These are phyloP conservation scores for Rosa persica DNA, from an alignment of 306 rosid genomes.

Conservation along the genomic window DNA sequence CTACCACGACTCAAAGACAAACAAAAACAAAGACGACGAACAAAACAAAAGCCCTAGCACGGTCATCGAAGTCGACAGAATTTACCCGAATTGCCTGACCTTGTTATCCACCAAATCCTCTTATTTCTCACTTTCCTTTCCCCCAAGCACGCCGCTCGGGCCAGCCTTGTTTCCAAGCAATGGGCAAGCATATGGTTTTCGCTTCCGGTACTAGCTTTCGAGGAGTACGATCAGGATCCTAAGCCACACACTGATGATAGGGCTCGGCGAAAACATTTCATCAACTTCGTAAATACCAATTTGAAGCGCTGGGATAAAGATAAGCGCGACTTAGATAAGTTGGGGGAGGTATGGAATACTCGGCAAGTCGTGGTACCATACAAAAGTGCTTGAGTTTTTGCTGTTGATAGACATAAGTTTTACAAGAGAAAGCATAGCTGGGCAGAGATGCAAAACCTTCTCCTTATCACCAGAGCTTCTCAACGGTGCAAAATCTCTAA, in stretches of 20 bases:
- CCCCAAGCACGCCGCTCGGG: not conserved
- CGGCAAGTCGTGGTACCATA: not conserved
- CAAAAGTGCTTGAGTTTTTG: slow-evolving; percentile 2
- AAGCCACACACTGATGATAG: not conserved
- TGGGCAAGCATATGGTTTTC: not conserved
- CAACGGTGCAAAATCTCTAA: not conserved
- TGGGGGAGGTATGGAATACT: not conserved
- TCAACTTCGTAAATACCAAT: not conserved
- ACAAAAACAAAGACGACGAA: not conserved
- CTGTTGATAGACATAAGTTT: not conserved
- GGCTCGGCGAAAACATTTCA: not conserved
- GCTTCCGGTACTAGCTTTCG: not conserved
- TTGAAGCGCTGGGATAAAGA: not conserved
- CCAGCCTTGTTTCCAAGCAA: not conserved
- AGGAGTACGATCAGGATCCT: not conserved
- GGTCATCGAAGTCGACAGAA: not conserved
- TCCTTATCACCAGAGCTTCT: not conserved
- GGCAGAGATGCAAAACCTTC: not conserved
- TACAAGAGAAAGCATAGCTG: too few species aligned
- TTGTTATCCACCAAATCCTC: not conserved
- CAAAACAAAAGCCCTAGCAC: not conserved
- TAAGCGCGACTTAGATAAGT: not conserved
- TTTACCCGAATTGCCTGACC: not conserved
- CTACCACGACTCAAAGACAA: not conserved
- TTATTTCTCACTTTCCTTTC: not conserved